phyloP scores from a whole-genome alignment of 2,329 filamentous ascomycete genomes.

The Sporothrix schenckii region DNA sequence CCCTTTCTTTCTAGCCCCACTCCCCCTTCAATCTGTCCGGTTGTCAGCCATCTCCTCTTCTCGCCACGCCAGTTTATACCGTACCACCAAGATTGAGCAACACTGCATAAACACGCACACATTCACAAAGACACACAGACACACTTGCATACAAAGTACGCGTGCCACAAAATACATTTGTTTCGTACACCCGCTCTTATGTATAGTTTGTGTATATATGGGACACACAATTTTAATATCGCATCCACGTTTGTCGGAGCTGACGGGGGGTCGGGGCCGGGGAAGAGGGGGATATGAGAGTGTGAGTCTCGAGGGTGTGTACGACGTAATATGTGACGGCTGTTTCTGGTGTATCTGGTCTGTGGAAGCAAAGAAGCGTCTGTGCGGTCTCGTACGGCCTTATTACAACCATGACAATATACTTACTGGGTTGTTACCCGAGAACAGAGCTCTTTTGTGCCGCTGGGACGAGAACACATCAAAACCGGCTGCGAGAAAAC shows the following conservation, averaged over 20 bases:
- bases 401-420: neutral
- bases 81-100: slow-evolving; percentile 5
- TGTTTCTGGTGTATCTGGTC: neutral
- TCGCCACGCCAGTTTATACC: slow-evolving; percentile 17
- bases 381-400: neutral
- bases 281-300: neutral
- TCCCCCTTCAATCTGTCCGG: slow-evolving; percentile 8
- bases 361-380: neutral
- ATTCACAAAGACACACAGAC: neutral
- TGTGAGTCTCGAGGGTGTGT: neutral
- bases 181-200: neutral
- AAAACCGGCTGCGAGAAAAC: neutral
- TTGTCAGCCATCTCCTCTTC: slow-evolving; percentile 19
- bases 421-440: slow-evolving; percentile 2
- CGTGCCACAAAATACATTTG: slow-evolving; percentile 15
- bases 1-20: neutral
- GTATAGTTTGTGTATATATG: neutral
- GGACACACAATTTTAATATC: slow-evolving; percentile 11
- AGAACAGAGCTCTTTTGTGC: neutral
- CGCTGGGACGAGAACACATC: neutral
- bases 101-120: slow-evolving; percentile 7
- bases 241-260: slow-evolving; percentile 22
- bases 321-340: neutral
- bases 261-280: slow-evolving; percentile 19
- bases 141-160: neutral